Base-by-base conservation (phyloP, 805 yeast species). In the Saccharomycopsis sp. region DNA sequence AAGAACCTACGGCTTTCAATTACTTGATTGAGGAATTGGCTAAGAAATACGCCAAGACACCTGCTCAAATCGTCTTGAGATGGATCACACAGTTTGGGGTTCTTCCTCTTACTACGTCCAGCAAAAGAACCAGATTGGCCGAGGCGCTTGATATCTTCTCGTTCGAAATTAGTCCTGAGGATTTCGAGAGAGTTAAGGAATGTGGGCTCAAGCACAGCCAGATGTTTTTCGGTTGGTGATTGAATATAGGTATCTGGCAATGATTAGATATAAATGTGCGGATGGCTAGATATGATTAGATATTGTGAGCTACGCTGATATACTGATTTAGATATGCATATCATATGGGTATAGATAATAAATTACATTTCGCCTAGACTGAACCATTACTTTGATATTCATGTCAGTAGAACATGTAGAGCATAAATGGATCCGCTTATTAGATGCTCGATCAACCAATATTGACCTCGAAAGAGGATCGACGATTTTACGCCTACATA, bases 41-140 rank as follows among this genome's bases (percentile, higher is more conserved):
- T n/a, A 64, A 68, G 47, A 86, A 87, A 64, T 87, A 88, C 68
- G 66, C 67, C 23, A 83, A 78, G 58, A 75, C 84, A n/a, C 75
- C 77, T 44, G 82, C 87, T n/a, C 86, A 82, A 65, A 73, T 89
- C 56, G 70, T 87, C 59, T 75, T 89, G 62, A 77, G 89, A 69
- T 88, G 90, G 87, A 84, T 85, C 7, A 75, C 81, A 58, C 85
- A 84, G 67, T 71, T 71, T 19, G 87, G 86, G 17, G 78, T 85
- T 5, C 67, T 87, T 47, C 96, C 96, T 23, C 73, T 89, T 20
- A 89, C 96, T 3, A 87, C 94, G 12, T 81, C 91, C 1, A 77
- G 85, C 2, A 79, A 81, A 58, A 67, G 68, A 24, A 78, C 77
- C 55, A 79, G 96, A 69, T 75, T 87, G 62, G 66, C 71, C 59